These are phyloP conservation scores for Benincasa hispida DNA, from an alignment of 306 rosid genomes.

Conservation along the genomic window DNA sequence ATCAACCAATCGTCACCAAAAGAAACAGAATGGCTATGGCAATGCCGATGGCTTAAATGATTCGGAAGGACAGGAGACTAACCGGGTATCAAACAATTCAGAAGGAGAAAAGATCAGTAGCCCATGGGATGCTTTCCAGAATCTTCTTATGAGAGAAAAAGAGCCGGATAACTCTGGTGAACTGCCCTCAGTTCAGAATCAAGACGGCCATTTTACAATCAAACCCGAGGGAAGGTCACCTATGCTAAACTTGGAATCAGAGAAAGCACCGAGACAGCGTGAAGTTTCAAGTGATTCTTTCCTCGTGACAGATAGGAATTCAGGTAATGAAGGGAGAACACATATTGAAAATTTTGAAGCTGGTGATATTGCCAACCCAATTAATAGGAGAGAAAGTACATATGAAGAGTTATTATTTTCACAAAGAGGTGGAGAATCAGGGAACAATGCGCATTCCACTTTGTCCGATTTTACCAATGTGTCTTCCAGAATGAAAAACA, in stretches of 20 bases:
- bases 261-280: constrained; percentile 27
- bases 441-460: constrained; percentile 21
- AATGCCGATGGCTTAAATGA: constrained; percentile 22
- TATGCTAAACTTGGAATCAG: constrained; percentile 23
- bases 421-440: constrained; percentile 33
- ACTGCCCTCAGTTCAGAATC: constrained; percentile 19
- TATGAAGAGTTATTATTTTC: constrained; percentile 46
- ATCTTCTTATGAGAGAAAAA: constrained; percentile 68
- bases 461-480: constrained; percentile 22
- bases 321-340: constrained; percentile 19
- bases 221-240: constrained; percentile 33
- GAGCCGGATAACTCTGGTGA: constrained; percentile 30
- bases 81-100: constrained; percentile 14
- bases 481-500: constrained; percentile 30
- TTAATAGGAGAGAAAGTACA: constrained; percentile 25
- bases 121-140: constrained; percentile 88
- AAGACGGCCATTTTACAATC: constrained; percentile 30
- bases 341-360: constrained; percentile 31
- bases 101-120: constrained; percentile 32
- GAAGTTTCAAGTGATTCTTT: constrained; percentile 53
- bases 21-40: constrained; percentile 35
- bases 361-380: constrained; percentile 25
- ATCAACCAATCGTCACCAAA: constrained; percentile 37
- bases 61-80: constrained; percentile 21
- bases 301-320: constrained; percentile 34